Conservation (phyloP, 306 rosid genomes). For the Notholithocarpus densiflorus region DNA sequence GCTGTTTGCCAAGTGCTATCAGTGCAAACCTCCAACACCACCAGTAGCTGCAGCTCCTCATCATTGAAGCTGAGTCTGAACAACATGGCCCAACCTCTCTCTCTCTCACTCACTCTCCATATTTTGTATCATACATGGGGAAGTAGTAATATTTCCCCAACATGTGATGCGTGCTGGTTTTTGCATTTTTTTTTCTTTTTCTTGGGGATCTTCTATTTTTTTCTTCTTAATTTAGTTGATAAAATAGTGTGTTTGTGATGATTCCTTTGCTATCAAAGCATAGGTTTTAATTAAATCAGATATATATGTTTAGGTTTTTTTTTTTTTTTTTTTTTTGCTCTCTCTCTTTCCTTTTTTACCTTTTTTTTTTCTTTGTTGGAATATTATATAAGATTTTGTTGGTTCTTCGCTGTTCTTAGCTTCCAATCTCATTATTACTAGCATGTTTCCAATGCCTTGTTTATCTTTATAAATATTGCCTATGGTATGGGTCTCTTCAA, state of each 20-base stretch:
- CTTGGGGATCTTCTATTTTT: constrained; percentile 16
- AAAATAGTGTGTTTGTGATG: constrained; percentile 54
- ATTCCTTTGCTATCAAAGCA: constrained; percentile 52
- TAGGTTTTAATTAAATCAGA: constrained; percentile 30
- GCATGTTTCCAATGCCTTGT: constrained; percentile 43
- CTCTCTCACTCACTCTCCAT: constrained; percentile 14
- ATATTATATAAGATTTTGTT: constrained; percentile 28
- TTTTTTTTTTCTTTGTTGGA: background rate
- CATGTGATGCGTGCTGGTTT: constrained; percentile 51
- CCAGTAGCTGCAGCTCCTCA: constrained; percentile 36
- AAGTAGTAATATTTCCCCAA: constrained; percentile 48
- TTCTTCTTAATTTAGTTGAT: constrained; percentile 26
- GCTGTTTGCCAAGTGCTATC: constrained; percentile 95
- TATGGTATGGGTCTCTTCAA: constrained; percentile 18
- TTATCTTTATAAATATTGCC: background rate
- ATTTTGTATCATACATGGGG: constrained; percentile 70
- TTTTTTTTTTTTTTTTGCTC: background rate
- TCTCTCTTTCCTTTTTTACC: background rate
- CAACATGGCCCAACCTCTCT: constrained; percentile 3
- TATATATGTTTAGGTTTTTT: constrained; percentile 29
- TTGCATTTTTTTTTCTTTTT: constrained; percentile 27
- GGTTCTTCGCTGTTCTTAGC: constrained; percentile 11
- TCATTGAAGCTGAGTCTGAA: constrained; percentile 32
- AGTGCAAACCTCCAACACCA: constrained; percentile 63
- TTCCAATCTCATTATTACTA: constrained; percentile 38